Conservation (phyloP, 306 rosid species). For the Lablab purpureus region DNA sequence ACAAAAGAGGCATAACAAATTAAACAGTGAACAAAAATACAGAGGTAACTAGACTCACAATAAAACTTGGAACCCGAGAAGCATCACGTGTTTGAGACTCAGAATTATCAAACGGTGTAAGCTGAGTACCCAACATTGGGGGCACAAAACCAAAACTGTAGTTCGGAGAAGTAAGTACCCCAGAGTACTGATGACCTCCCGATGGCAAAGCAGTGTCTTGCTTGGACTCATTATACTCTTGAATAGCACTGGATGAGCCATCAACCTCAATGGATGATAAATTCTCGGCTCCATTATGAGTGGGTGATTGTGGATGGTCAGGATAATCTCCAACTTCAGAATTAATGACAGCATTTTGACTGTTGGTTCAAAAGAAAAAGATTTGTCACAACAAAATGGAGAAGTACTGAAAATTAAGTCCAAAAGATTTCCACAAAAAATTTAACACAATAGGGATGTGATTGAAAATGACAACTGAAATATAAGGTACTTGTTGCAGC, state of each 20-base stretch:
- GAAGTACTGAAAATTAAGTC: slow-evolving; percentile 13
- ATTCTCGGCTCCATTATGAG: slow-evolving; percentile 58
- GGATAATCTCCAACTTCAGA: slow-evolving; percentile 72
- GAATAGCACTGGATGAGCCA: slow-evolving; percentile 69
- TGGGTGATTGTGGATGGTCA: slow-evolving; percentile 72
- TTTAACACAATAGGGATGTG: slow-evolving; percentile 8
- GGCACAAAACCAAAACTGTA: slow-evolving; percentile 80
- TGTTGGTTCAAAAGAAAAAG: slow-evolving; percentile 50
- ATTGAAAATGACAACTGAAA: slow-evolving; percentile 31
- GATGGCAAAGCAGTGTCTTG: slow-evolving; percentile 71
- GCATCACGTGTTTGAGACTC: slow-evolving; percentile 79
- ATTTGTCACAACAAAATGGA: slow-evolving; percentile 33
- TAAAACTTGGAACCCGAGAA: slow-evolving; percentile 82
- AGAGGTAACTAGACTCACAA: slow-evolving; percentile 62
- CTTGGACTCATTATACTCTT: slow-evolving; percentile 70
- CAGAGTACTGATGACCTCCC: slow-evolving; percentile 76
- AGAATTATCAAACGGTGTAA: slow-evolving; percentile 75
- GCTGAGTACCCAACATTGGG: slow-evolving; percentile 80
- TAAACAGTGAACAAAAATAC: slow-evolving; percentile 34
- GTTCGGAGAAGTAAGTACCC: slow-evolving; percentile 66
- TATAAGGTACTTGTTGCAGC: slow-evolving; percentile 26
- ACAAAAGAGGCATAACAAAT: slow-evolving; percentile 41
- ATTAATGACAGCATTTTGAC: slow-evolving; percentile 61
- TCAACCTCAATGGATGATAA: slow-evolving; percentile 72
- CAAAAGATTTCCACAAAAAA: slow-evolving; percentile 22